A percentile compares a stretch with the other conserved stretches of the same genome.
These are phyloP conservation scores for Calcarisporium arbuscula DNA, from an alignment of 2,329 filamentous ascomycete species.

Conservation along the genomic window DNA sequence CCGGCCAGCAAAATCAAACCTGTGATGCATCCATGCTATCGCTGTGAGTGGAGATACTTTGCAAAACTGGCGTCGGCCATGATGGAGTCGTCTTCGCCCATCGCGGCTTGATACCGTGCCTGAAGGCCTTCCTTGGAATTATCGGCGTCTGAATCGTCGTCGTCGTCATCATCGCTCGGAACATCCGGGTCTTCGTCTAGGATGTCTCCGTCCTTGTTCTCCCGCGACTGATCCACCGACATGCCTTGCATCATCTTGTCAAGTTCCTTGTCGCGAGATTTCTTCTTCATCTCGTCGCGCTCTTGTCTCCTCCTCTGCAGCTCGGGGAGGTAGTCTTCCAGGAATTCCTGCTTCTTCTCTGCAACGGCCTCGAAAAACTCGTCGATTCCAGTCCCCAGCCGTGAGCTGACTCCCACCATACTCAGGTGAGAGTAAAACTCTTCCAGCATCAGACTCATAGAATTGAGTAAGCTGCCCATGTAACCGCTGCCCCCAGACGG, in stretches of 20 bases:
- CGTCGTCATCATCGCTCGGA: conserved; percentile 54
- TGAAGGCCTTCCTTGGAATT: conserved; percentile 61
- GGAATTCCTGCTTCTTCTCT: conserved; percentile 82
- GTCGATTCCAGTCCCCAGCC: conserved; percentile 85
- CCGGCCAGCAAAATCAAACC: neutral
- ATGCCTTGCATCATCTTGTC: conserved; percentile 95
- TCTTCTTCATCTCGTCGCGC: conserved; percentile 68
- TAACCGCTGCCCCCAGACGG: conserved; percentile 78
- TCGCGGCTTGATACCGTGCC: conserved; percentile 68
- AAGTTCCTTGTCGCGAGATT: conserved; percentile 70
- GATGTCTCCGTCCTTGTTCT: conserved; percentile 31
- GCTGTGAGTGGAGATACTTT: conserved; percentile 49
- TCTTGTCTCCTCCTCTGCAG: conserved; percentile 71
- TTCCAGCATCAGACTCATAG: conserved; percentile 95
- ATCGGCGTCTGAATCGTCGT: conserved; percentile 53
- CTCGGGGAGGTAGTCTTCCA: conserved; percentile 86
- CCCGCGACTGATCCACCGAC: conserved; percentile 36
- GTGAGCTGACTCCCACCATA: conserved; percentile 87
- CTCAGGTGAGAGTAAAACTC: conserved; percentile 95
- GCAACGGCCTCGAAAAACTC: conserved; percentile 90
- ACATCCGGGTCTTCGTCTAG: conserved; percentile 44
- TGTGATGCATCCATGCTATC: conserved; percentile 14
- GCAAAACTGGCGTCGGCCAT: conserved; percentile 55
- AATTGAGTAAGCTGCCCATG: conserved; percentile 93
- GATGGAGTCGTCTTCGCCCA: conserved; percentile 51